Evolutionary conservation across 1,284 basidiomycete genomes (phyloP).

Genomic region (Meira nashicola): DNA sequence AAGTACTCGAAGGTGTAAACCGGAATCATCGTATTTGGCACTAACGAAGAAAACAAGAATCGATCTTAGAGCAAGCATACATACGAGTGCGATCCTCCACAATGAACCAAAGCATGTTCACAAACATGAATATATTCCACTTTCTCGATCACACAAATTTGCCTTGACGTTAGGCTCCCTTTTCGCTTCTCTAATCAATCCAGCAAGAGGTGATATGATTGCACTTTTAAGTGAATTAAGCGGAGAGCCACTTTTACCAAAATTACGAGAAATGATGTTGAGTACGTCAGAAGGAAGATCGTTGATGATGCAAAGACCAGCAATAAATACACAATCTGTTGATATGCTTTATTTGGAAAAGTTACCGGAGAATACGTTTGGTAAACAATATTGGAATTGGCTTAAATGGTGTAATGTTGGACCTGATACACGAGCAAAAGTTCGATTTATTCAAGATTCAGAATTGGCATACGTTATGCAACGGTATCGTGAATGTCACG

Average conservation of each 20-base stretch:
- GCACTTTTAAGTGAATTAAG: conserved; percentile 87
- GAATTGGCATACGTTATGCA: conserved; percentile 73
- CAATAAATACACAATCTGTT: conserved; percentile 72
- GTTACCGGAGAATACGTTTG: conserved; percentile 76
- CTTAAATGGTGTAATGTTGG: conserved; percentile 82
- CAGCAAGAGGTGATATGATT: conserved; percentile 82
- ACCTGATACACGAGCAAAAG: conserved; percentile 87
- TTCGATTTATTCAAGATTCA: conserved; percentile 84
- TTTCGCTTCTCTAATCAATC: conserved; percentile 74
- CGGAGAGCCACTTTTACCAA: conserved; percentile 72
- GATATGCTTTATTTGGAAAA: conserved; percentile 65
- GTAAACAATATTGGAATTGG: conserved; percentile 84
- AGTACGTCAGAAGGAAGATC: conserved; percentile 60
- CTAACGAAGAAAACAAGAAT: too few species aligned
- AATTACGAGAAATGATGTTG: conserved; percentile 74
- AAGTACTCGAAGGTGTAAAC: too few species aligned
- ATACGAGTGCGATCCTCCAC: too few species aligned
- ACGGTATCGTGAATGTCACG: conserved; percentile 91
- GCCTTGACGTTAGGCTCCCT: conserved; percentile 83
- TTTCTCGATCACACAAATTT: conserved; percentile 12
- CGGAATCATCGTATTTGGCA: too few species aligned
- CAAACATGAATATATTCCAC: conserved; percentile 11
- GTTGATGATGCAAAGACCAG: conserved; percentile 76
- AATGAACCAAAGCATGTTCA: conserved; percentile 4
- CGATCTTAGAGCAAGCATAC: too few species aligned